Conservation (phyloP, 75 land plant species). For the Gnetum montanum region DNA sequence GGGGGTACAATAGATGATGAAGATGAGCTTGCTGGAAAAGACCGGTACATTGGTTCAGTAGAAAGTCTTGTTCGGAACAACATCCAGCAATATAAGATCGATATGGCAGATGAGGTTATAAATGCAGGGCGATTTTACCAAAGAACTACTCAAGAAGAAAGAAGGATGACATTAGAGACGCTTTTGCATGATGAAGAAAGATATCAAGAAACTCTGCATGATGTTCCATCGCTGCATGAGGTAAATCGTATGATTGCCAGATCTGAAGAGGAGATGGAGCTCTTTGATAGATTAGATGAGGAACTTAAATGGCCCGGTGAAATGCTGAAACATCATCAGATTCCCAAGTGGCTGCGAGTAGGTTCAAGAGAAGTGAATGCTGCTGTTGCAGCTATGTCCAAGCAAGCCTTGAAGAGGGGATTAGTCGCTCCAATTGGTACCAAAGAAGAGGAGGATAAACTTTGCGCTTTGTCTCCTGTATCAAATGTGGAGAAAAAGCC, state of each 20-base stretch:
- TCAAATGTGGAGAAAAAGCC: conserved; percentile 28
- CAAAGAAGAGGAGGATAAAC: conserved; percentile 39
- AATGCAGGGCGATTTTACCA: conserved; percentile 99
- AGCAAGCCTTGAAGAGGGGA: conserved; percentile 58
- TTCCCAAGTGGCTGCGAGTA: conserved; percentile 92
- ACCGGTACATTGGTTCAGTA: conserved; percentile 93
- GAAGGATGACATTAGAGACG: conserved; percentile 85
- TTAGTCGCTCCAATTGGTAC: conserved; percentile 38
- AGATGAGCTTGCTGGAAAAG: conserved; percentile 95
- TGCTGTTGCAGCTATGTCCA: conserved; percentile 59
- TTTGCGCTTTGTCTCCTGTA: conserved; percentile 19
- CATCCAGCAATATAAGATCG: conserved; percentile 98
- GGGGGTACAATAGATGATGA: conserved; percentile 75
- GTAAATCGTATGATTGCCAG: conserved; percentile 98
- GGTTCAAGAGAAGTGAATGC: conserved; percentile 81
- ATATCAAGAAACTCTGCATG: conserved; percentile 93
- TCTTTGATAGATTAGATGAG: conserved; percentile 97
- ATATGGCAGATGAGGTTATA: conserved; percentile 99
- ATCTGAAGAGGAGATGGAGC: conserved; percentile 80
- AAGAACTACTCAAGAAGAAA: conserved; percentile 98
- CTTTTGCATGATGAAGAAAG: conserved; percentile 96
- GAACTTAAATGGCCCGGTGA: conserved; percentile 84
- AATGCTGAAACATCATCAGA: conserved; percentile 61
- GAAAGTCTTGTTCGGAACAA: conserved; percentile 92
- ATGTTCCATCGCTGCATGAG: conserved; percentile 91